phyloP scores from a whole-genome alignment of 2,329 filamentous ascomycete species.

The Orbilia ellipsospora region DNA sequence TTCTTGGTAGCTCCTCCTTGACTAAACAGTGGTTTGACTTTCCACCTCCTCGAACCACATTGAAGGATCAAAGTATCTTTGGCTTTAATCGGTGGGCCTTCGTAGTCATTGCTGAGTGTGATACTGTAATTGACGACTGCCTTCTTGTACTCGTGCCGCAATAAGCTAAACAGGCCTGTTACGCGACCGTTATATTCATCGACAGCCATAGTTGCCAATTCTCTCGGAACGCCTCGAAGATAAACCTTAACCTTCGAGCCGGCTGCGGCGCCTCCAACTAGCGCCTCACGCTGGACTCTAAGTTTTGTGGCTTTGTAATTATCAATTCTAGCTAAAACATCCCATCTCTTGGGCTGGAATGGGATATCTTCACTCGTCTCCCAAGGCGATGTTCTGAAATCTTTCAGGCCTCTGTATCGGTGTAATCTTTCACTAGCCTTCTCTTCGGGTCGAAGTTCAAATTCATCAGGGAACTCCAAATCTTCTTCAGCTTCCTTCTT shows the following conservation, averaged over 20 bases:
- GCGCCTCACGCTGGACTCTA: slow-evolving; percentile 79
- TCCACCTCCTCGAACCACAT: slow-evolving; percentile 85
- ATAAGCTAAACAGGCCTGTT: slow-evolving; percentile 81
- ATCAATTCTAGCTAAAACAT: slow-evolving; percentile 82
- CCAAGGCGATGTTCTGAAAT: slow-evolving; percentile 86
- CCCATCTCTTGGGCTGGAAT: slow-evolving; percentile 90
- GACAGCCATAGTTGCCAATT: slow-evolving; percentile 63
- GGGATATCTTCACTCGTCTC: slow-evolving; percentile 86
- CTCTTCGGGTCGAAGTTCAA: slow-evolving; percentile 89
- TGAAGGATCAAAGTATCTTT: slow-evolving; percentile 94
- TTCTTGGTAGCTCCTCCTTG: slow-evolving; percentile 92
- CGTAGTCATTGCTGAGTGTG: slow-evolving; percentile 80
- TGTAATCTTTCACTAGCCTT: slow-evolving; percentile 85
- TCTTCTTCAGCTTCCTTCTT: slow-evolving; percentile 87
- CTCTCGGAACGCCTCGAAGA: slow-evolving; percentile 71
- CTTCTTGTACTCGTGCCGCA: slow-evolving; percentile 94
- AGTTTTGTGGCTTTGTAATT: slow-evolving; percentile 89
- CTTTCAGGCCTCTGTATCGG: slow-evolving; percentile 91
- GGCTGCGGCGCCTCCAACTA: slow-evolving; percentile 85
- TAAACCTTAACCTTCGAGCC: slow-evolving; percentile 86
- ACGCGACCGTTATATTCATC: slow-evolving; percentile 66
- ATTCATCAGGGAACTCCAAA: slow-evolving; percentile 95
- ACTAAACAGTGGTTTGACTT: slow-evolving; percentile 91
- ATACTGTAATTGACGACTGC: slow-evolving; percentile 90
- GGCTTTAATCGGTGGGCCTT: slow-evolving; percentile 78